These are phyloP conservation scores for Nakataea oryzae DNA, from an alignment of 2,329 filamentous ascomycete species.

Conservation along the genomic window DNA sequence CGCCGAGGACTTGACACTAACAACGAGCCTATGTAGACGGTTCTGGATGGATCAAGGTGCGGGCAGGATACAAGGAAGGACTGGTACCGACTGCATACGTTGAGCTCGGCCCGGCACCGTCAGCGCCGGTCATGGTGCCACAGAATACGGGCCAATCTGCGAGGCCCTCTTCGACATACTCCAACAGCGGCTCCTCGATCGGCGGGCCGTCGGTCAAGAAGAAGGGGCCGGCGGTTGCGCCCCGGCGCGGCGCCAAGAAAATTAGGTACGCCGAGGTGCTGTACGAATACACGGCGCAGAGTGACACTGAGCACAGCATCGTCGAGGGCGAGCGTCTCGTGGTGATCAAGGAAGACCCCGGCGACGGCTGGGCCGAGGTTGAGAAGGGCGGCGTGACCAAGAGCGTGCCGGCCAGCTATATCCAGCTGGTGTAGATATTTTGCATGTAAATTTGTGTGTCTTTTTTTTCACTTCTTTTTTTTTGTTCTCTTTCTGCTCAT, in stretches of 20 bases:
- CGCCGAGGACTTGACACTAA: slow-evolving; percentile 13
- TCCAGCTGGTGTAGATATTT: slow-evolving; percentile 56
- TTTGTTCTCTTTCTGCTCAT: not conserved
- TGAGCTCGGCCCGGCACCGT: slow-evolving; percentile 44
- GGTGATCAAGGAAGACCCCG: slow-evolving; percentile 74
- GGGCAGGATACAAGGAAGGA: slow-evolving; percentile 64
- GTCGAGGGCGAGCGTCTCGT: slow-evolving; percentile 84
- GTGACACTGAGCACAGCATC: slow-evolving; percentile 84
- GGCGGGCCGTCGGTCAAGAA: slow-evolving; percentile 51
- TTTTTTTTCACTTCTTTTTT: not conserved
- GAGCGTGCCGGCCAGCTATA: slow-evolving; percentile 90
- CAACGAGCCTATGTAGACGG: slow-evolving; percentile 52
- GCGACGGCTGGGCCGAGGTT: slow-evolving; percentile 95
- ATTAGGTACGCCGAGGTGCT: slow-evolving; percentile 84
- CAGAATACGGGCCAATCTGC: slow-evolving; percentile 34
- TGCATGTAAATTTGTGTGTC: not conserved
- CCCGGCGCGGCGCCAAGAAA: slow-evolving; percentile 84
- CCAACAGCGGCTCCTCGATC: slow-evolving; percentile 64
- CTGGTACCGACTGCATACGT: slow-evolving; percentile 83
- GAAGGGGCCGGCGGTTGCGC: slow-evolving; percentile 85
- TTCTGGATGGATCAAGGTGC: slow-evolving; percentile 82
- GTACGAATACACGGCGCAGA: slow-evolving; percentile 83
- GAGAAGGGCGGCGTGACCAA: slow-evolving; percentile 79
- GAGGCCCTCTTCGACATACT: slow-evolving; percentile 68
- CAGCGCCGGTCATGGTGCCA: slow-evolving; percentile 29